These are phyloP conservation scores for Tetrastigma voinierianum DNA, from an alignment of 164 flowering plant species.

Conservation along the genomic window DNA sequence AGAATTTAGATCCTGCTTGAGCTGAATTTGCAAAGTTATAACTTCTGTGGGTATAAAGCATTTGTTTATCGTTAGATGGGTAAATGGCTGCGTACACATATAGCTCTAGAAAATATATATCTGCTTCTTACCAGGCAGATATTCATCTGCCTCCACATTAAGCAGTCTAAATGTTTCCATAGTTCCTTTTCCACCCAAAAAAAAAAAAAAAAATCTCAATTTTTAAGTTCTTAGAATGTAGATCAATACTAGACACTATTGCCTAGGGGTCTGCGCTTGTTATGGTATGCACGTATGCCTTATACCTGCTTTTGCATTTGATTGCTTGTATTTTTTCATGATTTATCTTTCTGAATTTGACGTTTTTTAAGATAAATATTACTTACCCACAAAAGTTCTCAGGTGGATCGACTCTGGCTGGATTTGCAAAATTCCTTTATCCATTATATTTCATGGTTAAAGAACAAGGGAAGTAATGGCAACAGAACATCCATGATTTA, in stretches of 20 bases:
- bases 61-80: too few relatives aligned
- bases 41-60: too few relatives aligned
- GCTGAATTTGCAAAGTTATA: too few relatives aligned
- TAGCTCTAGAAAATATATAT: too few relatives aligned
- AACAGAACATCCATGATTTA: constrained; percentile 80
- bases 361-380: not conserved
- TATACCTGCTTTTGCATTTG: not conserved
- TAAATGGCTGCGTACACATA: too few relatives aligned
- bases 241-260: too few relatives aligned
- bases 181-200: too few relatives aligned
- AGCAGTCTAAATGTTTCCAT: not conserved
- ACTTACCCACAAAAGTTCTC: constrained; percentile 1
- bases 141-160: not conserved
- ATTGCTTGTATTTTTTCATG: not conserved
- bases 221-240: too few relatives aligned
- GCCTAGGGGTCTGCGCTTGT: too few relatives aligned
- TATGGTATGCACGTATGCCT: too few relatives aligned
- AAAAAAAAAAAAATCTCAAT: too few relatives aligned
- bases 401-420: constrained; percentile 47
- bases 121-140: not conserved
- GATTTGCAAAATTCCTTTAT: constrained; percentile 33
- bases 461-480: constrained; percentile 70
- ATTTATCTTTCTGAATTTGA: not conserved
- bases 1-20: too few relatives aligned
- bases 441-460: constrained; percentile 67